Evolutionary conservation across 305 asterid genomes (phyloP).

Genomic region (Fraxinus dipetala): DNA sequence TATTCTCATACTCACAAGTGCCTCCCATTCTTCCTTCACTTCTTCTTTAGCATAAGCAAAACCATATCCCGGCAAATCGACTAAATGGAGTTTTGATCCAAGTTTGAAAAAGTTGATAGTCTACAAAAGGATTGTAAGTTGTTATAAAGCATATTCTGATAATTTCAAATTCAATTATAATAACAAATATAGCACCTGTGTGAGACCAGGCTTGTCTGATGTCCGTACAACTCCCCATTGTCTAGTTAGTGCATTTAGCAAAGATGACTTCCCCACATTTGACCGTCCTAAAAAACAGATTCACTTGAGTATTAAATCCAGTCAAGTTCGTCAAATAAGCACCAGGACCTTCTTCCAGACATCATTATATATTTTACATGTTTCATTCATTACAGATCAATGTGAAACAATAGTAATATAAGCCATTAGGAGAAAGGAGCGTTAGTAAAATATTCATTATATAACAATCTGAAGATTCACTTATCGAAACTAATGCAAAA

Average conservation of each 20-base stretch:
- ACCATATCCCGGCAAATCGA: conserved; percentile 98
- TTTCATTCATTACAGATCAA: background rate
- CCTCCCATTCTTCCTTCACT: conserved; percentile 97
- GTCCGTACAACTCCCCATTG: conserved; percentile 98
- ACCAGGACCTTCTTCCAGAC: background rate
- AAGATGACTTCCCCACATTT: conserved; percentile 93
- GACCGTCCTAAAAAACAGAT: conserved; percentile 66
- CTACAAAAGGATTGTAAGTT: conserved; percentile 42
- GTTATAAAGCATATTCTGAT: conserved; percentile 23
- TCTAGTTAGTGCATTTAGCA: conserved; percentile 83
- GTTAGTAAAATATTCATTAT: background rate
- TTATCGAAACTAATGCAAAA: background rate
- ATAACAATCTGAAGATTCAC: background rate
- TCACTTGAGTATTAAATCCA: conserved; percentile 17
- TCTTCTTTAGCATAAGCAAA: conserved; percentile 98
- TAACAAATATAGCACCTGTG: conserved; percentile 59
- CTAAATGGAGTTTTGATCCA: conserved; percentile 75
- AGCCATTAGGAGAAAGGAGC: background rate
- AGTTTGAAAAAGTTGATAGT: conserved; percentile 82
- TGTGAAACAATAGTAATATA: background rate
- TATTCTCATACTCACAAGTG: conserved; percentile 67
- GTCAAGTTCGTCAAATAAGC: conserved; percentile 13
- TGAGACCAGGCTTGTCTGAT: conserved; percentile 98
- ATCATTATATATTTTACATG: background rate
- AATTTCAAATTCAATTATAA: conserved; percentile 21